phyloP scores from a whole-genome alignment of 257 asterid species.

The Nicotiana tabacum region DNA sequence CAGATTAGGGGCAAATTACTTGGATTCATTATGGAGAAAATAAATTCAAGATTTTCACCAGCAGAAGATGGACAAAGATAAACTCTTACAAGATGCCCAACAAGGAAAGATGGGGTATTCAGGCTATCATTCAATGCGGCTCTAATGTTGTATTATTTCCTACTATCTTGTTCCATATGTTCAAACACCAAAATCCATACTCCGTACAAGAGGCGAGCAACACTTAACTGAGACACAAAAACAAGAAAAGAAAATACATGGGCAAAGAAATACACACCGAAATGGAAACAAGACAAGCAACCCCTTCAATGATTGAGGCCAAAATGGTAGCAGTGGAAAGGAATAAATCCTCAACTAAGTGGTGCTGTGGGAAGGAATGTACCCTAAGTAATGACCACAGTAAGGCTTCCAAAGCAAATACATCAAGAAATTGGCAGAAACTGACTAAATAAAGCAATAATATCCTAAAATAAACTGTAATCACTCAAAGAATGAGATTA shows the following conservation, averaged over 20 bases:
- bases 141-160: background rate
- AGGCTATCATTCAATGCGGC: background rate
- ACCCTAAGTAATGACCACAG: background rate
- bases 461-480: background rate
- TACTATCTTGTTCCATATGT: background rate
- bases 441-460: background rate
- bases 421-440: background rate
- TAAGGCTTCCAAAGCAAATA: background rate
- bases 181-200: background rate
- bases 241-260: background rate
- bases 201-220: background rate
- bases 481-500: background rate
- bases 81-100: background rate
- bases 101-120: background rate
- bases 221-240: background rate
- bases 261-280: background rate
- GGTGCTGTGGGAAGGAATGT: background rate
- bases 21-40: background rate
- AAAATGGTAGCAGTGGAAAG: background rate
- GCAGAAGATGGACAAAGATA: background rate
- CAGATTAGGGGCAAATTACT: background rate
- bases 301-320: background rate
- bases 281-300: background rate
- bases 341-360: background rate
- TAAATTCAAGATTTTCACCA: constrained; percentile 1